Conservation (phyloP, 2,329 filamentous ascomycete genomes). For the Geosmithia flava region DNA sequence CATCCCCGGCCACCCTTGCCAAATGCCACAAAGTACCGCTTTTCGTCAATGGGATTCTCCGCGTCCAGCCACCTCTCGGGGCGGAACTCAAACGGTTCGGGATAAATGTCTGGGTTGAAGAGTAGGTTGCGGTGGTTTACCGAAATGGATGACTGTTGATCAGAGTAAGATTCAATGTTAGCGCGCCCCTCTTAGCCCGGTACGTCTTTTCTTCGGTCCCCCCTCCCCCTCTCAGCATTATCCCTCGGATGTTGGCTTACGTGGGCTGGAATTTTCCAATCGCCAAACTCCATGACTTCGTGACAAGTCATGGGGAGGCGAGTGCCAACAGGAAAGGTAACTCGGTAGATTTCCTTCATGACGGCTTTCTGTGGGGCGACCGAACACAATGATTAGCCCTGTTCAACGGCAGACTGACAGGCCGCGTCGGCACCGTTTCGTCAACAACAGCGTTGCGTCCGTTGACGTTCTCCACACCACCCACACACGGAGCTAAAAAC, state of each 20-base stretch:
- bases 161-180: neutral
- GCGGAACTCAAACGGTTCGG: conserved; percentile 6
- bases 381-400: neutral
- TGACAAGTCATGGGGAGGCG: neutral
- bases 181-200: neutral
- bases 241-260: neutral
- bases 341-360: neutral
- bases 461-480: neutral
- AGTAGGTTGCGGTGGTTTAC: neutral
- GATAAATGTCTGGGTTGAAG: conserved; percentile 3
- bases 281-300: neutral
- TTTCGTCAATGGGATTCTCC: neutral
- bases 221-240: neutral
- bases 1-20: neutral
- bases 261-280: neutral
- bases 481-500: neutral
- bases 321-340: neutral
- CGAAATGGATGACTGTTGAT: neutral
- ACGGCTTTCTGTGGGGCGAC: neutral
- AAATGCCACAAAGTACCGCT: neutral
- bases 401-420: too few species aligned
- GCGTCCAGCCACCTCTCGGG: conserved; percentile 8
- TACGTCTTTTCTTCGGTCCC: neutral
- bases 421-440: too few species aligned
- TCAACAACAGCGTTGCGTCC: too few species aligned